These are phyloP conservation scores for Chalciporus piperatoides DNA, from an alignment of 1,284 basidiomycete genomes.

Conservation along the genomic window DNA sequence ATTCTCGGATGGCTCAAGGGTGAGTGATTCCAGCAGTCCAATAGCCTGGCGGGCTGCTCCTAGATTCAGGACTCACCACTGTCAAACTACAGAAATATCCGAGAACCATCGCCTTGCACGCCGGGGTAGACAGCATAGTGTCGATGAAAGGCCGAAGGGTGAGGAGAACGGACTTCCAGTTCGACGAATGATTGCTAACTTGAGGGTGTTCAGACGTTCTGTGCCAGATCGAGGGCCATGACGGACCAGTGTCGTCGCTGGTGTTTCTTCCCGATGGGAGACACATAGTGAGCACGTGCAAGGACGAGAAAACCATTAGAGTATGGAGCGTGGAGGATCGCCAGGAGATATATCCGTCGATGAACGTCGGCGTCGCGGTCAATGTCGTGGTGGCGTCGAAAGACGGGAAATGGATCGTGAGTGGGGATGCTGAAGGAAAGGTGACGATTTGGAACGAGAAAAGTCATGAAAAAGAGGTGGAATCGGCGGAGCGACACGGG, in stretches of 20 bases:
- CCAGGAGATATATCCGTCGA: neutral
- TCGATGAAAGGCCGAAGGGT: neutral
- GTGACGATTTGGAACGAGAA: constrained; percentile 5
- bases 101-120: neutral
- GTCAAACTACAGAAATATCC: neutral
- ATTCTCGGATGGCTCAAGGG: neutral
- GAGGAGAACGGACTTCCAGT: neutral
- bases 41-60: neutral
- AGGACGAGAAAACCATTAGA: constrained; percentile 2
- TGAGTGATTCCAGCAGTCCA: neutral
- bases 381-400: constrained; percentile 1
- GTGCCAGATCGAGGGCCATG: neutral
- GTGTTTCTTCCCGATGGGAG: constrained; percentile 10
- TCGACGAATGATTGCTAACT: neutral
- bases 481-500: neutral
- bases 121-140: neutral
- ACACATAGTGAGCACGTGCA: neutral
- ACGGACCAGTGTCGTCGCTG: constrained; percentile 3
- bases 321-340: constrained; percentile 7
- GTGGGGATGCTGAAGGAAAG: constrained; percentile 4
- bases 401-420: constrained; percentile 3
- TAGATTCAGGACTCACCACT: neutral
- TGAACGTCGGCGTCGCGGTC: constrained; percentile 1
- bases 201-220: neutral
- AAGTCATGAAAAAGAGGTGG: neutral